These are phyloP conservation scores for Fusarium poae DNA, from an alignment of 2,329 filamentous ascomycete genomes.

Conservation along the genomic window DNA sequence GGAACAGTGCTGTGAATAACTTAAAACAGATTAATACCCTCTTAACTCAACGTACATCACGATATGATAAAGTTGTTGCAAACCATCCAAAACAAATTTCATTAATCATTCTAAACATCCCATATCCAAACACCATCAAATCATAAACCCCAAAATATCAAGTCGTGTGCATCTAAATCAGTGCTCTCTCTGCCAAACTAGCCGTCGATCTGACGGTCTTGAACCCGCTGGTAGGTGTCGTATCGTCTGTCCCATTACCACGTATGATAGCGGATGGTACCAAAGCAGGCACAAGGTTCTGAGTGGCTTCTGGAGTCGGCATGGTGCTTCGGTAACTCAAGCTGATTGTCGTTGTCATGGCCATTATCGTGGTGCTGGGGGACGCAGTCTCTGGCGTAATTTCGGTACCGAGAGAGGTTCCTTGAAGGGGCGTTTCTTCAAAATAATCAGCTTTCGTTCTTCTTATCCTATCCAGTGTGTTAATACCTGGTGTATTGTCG, in stretches of 20 bases:
- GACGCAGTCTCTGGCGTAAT: background rate
- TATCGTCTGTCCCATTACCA: conserved; percentile 18
- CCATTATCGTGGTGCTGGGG: background rate
- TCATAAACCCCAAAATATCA: conserved; percentile 8
- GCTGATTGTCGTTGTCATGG: conserved; percentile 12
- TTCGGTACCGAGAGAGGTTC: background rate
- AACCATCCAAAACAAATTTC: conserved; percentile 7
- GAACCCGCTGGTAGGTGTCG: conserved; percentile 41
- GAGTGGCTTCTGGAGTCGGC: conserved; percentile 18
- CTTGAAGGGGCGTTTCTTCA: conserved; percentile 10
- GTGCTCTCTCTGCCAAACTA: conserved; percentile 33
- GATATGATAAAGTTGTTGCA: background rate
- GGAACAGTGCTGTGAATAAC: background rate
- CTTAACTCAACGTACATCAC: background rate
- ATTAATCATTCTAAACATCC: background rate
- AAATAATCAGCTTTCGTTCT: background rate
- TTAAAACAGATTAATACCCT: background rate
- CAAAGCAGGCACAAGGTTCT: conserved; percentile 9
- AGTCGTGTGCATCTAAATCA: conserved; percentile 1
- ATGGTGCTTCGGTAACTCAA: conserved; percentile 3
- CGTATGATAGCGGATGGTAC: background rate
- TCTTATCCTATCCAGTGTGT: background rate
- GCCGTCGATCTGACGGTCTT: conserved; percentile 43
- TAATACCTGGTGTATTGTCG: conserved; percentile 10
- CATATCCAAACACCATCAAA: conserved; percentile 1